Base-by-base conservation (phyloP, 176 grass and related monocot species). In the Rhynchospora breviuscula region DNA sequence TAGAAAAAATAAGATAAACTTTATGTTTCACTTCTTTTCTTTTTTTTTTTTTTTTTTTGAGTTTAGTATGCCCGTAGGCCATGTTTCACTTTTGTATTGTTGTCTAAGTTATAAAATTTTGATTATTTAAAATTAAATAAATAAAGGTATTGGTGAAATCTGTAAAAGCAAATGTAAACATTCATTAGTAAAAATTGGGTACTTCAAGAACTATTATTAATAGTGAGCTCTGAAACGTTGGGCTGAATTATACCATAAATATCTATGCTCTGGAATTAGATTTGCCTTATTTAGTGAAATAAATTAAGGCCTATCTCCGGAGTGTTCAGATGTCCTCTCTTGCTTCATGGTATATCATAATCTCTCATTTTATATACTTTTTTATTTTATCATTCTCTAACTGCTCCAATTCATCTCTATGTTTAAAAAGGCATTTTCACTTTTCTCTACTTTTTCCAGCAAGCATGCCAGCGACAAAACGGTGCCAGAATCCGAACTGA, bases 271-370 rank as follows among this genome's bases (percentile, higher is more conserved):
- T 23, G 5, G 3, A 23, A 29, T 7, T 47, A 56, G 12, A 77
- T 54, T 54, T 77, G 53, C 72, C 23, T 77, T 56, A 77, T 56
- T 77, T 77, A 77, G 72, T 29, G 48, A 77, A 54, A 54, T 8
- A 29, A 15, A n/a, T n/a, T n/a, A n/a, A 54, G 12, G 5, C 47
- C 11, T 53, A 49, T 77, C 22, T 56, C 7, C 0, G 12, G 5
- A 11, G 66, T 0, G 22, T 53, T 52, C 70, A 52, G 51, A 25
- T 51, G 11, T 51, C 18, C 0, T 43, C 14, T 43, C 4, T 43
- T 43, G 7, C 6, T 40, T 12, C 66, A 69, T 70, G 67, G 3
- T 9, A 70, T 14, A 46, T 14, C 67, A 71, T 71, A 70, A 68
- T 68, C 12, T 43, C 65, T 67, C 2, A 6, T 52, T 53, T 25